Evolutionary conservation across 148 eudicot genomes (phyloP).

Genomic region (Chenopodium formosanum): DNA sequence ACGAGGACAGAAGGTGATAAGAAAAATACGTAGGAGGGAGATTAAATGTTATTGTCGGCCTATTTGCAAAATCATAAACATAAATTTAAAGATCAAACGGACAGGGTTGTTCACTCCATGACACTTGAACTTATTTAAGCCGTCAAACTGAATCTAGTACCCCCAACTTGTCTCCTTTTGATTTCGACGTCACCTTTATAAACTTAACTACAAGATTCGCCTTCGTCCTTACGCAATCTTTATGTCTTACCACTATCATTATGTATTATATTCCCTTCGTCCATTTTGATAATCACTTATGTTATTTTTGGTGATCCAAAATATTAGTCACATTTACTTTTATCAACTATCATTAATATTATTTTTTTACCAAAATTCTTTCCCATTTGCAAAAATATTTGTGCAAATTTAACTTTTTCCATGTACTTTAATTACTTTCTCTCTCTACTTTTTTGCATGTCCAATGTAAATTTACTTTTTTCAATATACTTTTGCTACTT

Average conservation of each 20-base stretch:
- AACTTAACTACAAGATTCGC: neutral
- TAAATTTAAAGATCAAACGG: neutral
- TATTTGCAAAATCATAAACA: neutral
- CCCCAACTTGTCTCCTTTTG: neutral
- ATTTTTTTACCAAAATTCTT: no score
- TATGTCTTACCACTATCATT: neutral
- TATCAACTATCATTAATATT: no score
- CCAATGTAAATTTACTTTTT: no score
- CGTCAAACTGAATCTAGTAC: slow-evolving; percentile 9
- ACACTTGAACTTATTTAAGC: neutral
- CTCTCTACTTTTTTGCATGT: no score
- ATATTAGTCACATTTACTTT: no score
- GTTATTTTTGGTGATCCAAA: no score
- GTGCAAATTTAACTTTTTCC: no score
- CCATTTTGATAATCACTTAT: no score
- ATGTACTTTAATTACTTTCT: no score
- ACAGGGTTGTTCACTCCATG: neutral
- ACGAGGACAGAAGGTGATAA: neutral
- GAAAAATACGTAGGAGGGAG: neutral
- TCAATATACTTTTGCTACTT: no score
- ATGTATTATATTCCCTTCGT: no score
- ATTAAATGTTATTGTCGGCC: slow-evolving; percentile 6
- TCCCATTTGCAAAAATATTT: no score
- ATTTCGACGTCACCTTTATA: neutral
- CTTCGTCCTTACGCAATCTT: neutral